phyloP scores from a whole-genome alignment of 768 basidiomycete genomes.

The Rhizopogon vinicolor region DNA sequence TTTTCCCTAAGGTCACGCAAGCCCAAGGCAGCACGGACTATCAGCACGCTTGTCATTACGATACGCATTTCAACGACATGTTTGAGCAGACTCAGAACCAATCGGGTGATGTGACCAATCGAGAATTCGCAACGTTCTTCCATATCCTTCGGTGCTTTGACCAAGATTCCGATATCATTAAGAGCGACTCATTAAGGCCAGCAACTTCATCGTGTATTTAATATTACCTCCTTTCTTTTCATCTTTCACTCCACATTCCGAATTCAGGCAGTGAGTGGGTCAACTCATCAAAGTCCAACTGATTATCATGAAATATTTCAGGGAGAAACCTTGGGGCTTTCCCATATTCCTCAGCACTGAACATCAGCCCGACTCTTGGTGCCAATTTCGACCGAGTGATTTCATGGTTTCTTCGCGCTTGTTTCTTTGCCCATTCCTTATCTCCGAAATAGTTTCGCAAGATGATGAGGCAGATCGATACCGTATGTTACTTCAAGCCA shows the following conservation, averaged over 20 bases:
- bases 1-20: no score
- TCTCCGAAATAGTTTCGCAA: conserved; percentile 3
- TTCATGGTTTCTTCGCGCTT: background rate
- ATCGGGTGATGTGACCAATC: no score
- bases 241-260: background rate
- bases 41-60: background rate
- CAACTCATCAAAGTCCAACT: background rate
- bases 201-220: conserved; percentile 8
- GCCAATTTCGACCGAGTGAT: conserved; percentile 4
- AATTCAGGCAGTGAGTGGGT: background rate
- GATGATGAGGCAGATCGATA: background rate
- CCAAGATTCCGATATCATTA: background rate
- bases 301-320: background rate
- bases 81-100: background rate
- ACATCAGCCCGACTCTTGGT: background rate
- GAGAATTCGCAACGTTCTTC: conserved; percentile 6
- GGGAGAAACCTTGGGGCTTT: conserved; percentile 9
- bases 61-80: background rate
- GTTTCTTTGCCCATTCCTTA: conserved; percentile 5
- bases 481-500: conserved; percentile 14
- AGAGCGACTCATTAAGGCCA: background rate
- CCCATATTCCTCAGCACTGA: conserved; percentile 2
- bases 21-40: background rate
- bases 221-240: conserved; percentile 11
- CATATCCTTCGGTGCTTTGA: conserved; percentile 1